phyloP scores from a whole-genome alignment of 1,284 basidiomycete species.

The Lentinula novae-zelandiae region DNA sequence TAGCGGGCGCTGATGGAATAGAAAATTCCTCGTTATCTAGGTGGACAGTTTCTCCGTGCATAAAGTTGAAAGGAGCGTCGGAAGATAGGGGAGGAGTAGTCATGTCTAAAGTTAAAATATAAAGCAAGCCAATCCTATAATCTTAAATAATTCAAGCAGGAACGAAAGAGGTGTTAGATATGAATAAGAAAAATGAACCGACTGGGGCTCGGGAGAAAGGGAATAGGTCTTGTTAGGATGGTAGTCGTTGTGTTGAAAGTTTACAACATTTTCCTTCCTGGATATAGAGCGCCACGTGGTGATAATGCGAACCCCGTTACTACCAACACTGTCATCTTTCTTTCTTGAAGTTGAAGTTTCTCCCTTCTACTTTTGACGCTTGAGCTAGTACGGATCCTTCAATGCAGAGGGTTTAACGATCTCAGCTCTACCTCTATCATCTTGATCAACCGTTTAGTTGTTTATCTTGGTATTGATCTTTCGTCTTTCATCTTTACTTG shows the following conservation, averaged over 20 bases:
- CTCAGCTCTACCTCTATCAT: not conserved
- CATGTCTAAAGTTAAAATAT: not conserved
- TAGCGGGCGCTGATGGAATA: slow-evolving; percentile 10
- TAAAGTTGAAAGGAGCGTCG: slow-evolving; percentile 7
- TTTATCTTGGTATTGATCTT: not conserved
- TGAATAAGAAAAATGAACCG: not conserved
- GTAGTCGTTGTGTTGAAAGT: not conserved
- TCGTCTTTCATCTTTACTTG: not conserved
- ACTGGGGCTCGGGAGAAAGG: not conserved
- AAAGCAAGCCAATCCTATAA: not conserved
- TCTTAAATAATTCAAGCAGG: not conserved
- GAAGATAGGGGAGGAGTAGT: slow-evolving; percentile 9
- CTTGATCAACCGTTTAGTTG: not conserved
- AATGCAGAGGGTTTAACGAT: not conserved
- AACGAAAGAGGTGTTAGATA: not conserved
- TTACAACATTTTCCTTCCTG: not conserved
- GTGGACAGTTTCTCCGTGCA: not conserved
- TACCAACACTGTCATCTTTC: too few species aligned
- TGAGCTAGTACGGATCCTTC: not conserved
- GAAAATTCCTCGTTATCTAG: not conserved
- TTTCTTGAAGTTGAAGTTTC: not conserved
- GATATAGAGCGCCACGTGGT: not conserved
- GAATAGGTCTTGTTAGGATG: not conserved
- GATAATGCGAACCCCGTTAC: too few species aligned
- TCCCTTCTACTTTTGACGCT: not conserved